These are phyloP conservation scores for Exophiala aquamarina DNA, from an alignment of 2,329 filamentous ascomycete genomes.

Conservation along the genomic window DNA sequence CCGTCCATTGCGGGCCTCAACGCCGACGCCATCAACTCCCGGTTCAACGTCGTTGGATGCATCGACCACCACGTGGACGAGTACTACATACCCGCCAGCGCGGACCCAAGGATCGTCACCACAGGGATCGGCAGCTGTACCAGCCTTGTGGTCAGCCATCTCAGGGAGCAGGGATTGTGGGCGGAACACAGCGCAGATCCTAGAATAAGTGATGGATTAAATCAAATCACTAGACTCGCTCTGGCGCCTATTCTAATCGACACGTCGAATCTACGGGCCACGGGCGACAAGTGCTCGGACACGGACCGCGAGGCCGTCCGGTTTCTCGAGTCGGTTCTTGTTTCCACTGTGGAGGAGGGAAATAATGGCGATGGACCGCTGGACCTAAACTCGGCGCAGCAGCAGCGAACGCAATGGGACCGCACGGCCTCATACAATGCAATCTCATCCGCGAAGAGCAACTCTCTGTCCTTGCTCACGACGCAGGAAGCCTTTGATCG, in stretches of 20 bases:
- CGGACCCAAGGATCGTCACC: slow-evolving; percentile 53
- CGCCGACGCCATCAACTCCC: slow-evolving; percentile 38
- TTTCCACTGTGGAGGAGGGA: no score
- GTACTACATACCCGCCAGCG: slow-evolving; percentile 44
- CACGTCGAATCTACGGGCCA: slow-evolving; percentile 44
- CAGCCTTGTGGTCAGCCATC: slow-evolving; percentile 55
- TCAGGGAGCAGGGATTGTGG: slow-evolving; percentile 47
- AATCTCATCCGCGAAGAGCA: slow-evolving; percentile 55
- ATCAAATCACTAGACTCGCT: slow-evolving; percentile 45
- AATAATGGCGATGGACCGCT: no score
- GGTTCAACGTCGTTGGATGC: slow-evolving; percentile 49
- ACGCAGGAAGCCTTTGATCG: slow-evolving; percentile 59
- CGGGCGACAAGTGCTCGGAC: slow-evolving; percentile 45
- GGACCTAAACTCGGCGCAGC: no score
- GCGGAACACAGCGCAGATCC: no score
- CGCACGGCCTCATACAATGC: slow-evolving; percentile 51
- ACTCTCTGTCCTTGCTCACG: slow-evolving; percentile 53
- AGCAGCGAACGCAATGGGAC: slow-evolving; percentile 1
- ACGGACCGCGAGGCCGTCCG: slow-evolving; percentile 48
- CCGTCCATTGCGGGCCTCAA: slow-evolving; percentile 33
- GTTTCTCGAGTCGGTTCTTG: slow-evolving; percentile 55
- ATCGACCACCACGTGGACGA: slow-evolving; percentile 67
- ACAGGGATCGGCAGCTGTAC: slow-evolving; percentile 59
- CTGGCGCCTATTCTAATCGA: slow-evolving; percentile 46
- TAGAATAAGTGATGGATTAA: slow-evolving; percentile 28